Evolutionary conservation across 2,329 filamentous ascomycete genomes (phyloP).

Genomic region (Fusarium liriodendri): DNA sequence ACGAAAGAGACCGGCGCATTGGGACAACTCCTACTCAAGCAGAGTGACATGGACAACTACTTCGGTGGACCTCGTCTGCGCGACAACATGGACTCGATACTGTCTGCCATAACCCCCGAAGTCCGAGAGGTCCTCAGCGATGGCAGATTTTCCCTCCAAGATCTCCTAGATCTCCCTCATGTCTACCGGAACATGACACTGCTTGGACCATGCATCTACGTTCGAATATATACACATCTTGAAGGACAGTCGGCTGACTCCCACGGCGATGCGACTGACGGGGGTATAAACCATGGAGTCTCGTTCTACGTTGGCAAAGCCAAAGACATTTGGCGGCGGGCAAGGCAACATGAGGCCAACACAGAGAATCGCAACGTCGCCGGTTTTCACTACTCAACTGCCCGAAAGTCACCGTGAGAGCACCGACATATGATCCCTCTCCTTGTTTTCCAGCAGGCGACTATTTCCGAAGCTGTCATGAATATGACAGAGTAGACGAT

Average conservation of each 20-base stretch:
- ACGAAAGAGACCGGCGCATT: neutral
- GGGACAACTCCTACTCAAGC: neutral
- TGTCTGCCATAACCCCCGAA: neutral
- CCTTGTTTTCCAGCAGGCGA: neutral
- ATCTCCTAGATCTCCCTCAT: neutral
- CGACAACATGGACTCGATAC: neutral
- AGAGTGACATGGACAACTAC: neutral
- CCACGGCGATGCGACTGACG: neutral
- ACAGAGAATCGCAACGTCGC: neutral
- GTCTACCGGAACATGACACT: neutral
- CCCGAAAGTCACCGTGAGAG: neutral
- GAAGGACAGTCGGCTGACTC: neutral
- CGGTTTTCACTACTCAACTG: neutral
- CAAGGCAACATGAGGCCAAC: neutral
- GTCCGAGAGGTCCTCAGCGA: neutral
- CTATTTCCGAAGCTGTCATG: neutral
- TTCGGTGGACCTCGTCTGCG: neutral
- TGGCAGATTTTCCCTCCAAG: neutral
- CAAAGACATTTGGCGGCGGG: neutral
- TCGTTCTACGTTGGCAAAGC: neutral
- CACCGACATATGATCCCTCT: neutral
- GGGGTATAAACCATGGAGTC: neutral
- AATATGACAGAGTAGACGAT: neutral
- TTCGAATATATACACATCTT: neutral
- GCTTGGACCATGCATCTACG: neutral